Evolutionary conservation across 164 flowering plant genomes (phyloP).

Genomic region (Saururus chinensis): DNA sequence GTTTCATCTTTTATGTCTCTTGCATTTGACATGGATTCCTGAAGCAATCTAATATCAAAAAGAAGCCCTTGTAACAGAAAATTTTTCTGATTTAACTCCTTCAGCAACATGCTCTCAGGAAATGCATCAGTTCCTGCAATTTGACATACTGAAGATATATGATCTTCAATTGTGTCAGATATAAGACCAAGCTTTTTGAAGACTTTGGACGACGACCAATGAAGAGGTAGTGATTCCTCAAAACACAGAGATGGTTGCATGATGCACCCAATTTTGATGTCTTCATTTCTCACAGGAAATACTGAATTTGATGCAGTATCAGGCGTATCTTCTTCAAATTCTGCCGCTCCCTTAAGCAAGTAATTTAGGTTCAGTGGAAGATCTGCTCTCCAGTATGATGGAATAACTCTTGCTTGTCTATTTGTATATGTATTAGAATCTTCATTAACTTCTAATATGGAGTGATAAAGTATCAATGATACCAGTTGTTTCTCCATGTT

Average conservation of each 20-base stretch:
- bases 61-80: conserved; percentile 57
- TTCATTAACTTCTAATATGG: too few species aligned
- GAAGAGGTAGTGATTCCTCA: conserved; percentile 1
- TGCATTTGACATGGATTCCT: conserved; percentile 62
- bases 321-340: too few species aligned
- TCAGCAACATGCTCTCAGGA: conserved; percentile 39
- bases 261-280: not conserved
- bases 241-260: not conserved
- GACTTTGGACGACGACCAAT: not conserved
- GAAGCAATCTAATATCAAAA: conserved; percentile 72
- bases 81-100: conserved; percentile 51
- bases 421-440: too few species aligned
- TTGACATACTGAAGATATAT: not conserved
- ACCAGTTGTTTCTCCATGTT: conserved; percentile 33
- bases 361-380: too few species aligned
- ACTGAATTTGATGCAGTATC: too few species aligned
- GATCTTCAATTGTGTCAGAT: conserved; percentile 2
- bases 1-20: conserved; percentile 57
- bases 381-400: too few species aligned
- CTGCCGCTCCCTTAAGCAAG: too few species aligned
- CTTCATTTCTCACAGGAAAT: too few species aligned
- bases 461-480: conserved; percentile 29
- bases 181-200: not conserved
- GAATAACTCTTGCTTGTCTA: too few species aligned
- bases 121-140: conserved; percentile 4